phyloP scores from a whole-genome alignment of 169 alveolate species.

The Perkinsus chesapeaki region DNA sequence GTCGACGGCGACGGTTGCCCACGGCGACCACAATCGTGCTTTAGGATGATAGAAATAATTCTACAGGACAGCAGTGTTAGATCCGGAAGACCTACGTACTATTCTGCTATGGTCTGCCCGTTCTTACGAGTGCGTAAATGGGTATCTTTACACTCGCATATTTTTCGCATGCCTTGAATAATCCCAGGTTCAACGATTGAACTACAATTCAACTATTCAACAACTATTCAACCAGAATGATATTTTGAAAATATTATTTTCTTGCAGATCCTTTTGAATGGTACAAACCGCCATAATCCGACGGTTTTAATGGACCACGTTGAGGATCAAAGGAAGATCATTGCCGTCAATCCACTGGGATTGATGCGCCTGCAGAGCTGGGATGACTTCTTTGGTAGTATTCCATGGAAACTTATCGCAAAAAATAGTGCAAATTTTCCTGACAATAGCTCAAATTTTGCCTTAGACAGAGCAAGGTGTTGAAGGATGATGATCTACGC shows the following conservation, averaged over 20 bases:
- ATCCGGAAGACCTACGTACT: neutral
- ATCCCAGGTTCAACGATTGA: neutral
- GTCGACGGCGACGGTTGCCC: too few relatives aligned
- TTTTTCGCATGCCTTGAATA: too few relatives aligned
- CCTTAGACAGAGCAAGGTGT: too few relatives aligned
- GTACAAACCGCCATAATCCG: neutral
- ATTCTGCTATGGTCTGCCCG: neutral
- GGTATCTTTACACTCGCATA: too few relatives aligned
- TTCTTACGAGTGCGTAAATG: neutral
- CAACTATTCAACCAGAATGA: neutral
- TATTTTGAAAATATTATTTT: neutral
- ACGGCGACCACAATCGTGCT: neutral
- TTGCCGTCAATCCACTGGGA: neutral
- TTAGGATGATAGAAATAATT: neutral
- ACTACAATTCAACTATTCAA: neutral
- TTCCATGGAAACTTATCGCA: too few relatives aligned
- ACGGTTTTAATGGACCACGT: neutral
- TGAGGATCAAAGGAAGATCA: neutral
- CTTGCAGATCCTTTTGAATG: neutral
- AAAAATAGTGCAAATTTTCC: too few relatives aligned
- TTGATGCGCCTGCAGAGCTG: neutral
- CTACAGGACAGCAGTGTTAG: too few relatives aligned
- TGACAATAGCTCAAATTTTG: too few relatives aligned
- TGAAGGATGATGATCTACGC: too few relatives aligned
- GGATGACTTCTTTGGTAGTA: neutral